These are phyloP conservation scores for Goniomonas avonlea DNA, from an alignment of 78 protist species.

Conservation along the genomic window DNA sequence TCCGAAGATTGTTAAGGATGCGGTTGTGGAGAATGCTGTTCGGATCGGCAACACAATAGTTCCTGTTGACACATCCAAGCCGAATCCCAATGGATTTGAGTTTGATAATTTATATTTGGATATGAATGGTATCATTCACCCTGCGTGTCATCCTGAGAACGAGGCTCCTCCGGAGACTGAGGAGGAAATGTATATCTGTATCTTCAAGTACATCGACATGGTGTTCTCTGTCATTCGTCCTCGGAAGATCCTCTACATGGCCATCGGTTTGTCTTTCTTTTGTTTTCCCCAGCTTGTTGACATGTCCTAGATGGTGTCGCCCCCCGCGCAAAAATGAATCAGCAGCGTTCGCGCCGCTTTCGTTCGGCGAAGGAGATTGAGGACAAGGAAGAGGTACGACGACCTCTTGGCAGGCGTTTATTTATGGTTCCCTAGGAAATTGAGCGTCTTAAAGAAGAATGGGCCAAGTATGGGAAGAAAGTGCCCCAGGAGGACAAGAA, in stretches of 20 bases:
- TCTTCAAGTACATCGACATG: constrained; percentile 85
- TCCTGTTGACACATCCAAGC: constrained; percentile 6
- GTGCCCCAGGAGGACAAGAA: background rate
- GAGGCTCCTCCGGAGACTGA: constrained; percentile 38
- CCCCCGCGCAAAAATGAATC: constrained; percentile 96
- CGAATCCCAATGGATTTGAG: constrained; percentile 74
- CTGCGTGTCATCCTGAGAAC: constrained; percentile 86
- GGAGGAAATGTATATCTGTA: constrained; percentile 75
- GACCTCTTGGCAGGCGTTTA: no score
- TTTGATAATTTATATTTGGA: constrained; percentile 97
- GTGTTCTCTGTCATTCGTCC: constrained; percentile 91
- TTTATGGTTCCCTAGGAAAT: no score
- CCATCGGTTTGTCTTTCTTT: constrained; percentile 82
- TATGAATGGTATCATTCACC: constrained; percentile 97
- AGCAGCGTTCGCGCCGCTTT: constrained; percentile 90
- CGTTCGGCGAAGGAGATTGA: constrained; percentile 68
- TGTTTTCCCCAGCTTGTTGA: constrained; percentile 89
- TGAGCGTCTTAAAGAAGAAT: no score
- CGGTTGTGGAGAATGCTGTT: constrained; percentile 45
- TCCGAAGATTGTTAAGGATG: constrained; percentile 56
- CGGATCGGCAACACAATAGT: constrained; percentile 21
- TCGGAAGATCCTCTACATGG: constrained; percentile 89
- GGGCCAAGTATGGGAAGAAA: background rate
- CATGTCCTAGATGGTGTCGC: constrained; percentile 94
- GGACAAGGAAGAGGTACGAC: no score